Evolutionary conservation across 169 alveolate genomes (phyloP), one percentile per base, ranked within the genome.

Genomic region (Eimeria necatrix): DNA sequence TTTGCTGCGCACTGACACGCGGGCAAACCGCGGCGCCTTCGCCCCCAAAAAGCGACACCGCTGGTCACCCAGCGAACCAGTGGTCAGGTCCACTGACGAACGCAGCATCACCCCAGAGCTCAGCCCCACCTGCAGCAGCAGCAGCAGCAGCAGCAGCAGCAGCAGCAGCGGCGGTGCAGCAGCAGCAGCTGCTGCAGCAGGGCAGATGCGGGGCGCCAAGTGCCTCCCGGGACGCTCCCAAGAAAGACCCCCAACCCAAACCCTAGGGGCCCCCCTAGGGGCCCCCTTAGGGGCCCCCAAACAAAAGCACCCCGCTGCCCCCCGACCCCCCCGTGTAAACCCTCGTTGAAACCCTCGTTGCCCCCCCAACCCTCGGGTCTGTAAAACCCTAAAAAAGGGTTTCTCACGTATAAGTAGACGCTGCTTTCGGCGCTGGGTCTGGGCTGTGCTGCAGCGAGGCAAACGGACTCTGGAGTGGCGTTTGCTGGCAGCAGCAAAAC

Each of bases 41-140:
- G 98, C 98, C 4, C 99, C 99, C 60, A 99, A 94, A 95, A 97
- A 98, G 80, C 99, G 20, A 10, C 99, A 97, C 93, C 99, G 98
- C 80, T 98, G 99, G 90, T 98, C 99, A 41, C 99, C 97, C n/a
- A 99, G 98, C n/a, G 98, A 97, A 14, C 99, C 99, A 7, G 99
- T 97, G 4, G 98, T 96, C 26, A 98, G 91, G 95, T 99, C 99
- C 24, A 99, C 98, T 22, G 97, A 97, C 81, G 99, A 98, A 88
- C 99, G 97, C 3, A 99, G 96, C 95, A 99, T 96, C 18, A 99
- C 98, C 0, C 99, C 99, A 89, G 99, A 99, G 46, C 97, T 98
- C 87, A 99, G 97, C 8, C 99, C 99, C n/a, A 99, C 99, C 84
- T 97, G 98, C 95, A 99, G 95, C 94, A 93, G 98, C 56, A 99